Evolutionary conservation across 495 filamentous ascomycete species (phyloP).

Genomic region (Beverwykella pulmonaria): DNA sequence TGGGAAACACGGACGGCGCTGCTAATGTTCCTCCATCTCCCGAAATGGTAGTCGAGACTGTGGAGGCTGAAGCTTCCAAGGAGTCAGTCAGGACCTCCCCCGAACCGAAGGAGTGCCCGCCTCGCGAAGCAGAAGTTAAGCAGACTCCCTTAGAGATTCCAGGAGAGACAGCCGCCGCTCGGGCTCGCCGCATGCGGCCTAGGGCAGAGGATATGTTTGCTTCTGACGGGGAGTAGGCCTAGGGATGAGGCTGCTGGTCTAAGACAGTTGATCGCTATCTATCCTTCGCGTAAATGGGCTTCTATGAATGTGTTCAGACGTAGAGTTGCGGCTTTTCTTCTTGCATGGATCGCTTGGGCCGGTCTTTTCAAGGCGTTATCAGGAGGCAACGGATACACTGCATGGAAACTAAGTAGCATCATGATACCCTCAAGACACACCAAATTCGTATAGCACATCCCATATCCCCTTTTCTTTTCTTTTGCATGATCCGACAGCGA

Average conservation of each 20-base stretch:
- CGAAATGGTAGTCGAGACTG: not conserved
- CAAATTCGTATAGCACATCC: not conserved
- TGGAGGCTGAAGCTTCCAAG: not conserved
- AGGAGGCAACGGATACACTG: not conserved
- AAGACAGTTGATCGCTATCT: not conserved
- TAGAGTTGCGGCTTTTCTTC: not conserved
- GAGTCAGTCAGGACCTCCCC: not conserved
- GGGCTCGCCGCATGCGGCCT: constrained; percentile 56
- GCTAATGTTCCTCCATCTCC: not conserved
- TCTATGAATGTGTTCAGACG: too few species aligned
- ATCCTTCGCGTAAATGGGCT: not conserved
- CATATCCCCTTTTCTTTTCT: too few species aligned
- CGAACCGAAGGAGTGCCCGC: not conserved
- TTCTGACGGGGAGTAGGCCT: constrained; percentile 46
- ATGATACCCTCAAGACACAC: not conserved
- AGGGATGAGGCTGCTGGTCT: constrained; percentile 2
- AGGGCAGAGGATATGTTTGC: constrained; percentile 96
- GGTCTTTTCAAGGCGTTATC: not conserved
- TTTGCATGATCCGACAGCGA: too few species aligned
- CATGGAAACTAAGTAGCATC: not conserved
- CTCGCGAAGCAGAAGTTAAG: constrained; percentile 39
- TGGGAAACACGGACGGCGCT: not conserved
- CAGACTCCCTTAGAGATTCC: constrained; percentile 18
- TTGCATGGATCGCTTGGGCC: not conserved
- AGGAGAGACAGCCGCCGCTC: constrained; percentile 40